Conservation (phyloP, 148 eudicot genomes). For the Cornus kousa region DNA sequence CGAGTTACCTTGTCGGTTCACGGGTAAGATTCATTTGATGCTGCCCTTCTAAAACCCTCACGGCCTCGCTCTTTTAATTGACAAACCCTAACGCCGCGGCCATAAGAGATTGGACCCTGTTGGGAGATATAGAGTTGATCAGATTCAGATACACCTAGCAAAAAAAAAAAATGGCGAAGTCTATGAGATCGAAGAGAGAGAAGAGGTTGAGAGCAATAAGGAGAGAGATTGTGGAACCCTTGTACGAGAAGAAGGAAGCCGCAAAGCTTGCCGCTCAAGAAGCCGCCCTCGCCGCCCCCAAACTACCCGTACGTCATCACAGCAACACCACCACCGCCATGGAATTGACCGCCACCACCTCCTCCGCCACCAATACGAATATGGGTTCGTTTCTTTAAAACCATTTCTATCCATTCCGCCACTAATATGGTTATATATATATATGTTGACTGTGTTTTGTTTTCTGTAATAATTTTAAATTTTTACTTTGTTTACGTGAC, state of each 20-base stretch:
- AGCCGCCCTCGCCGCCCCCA: conserved; percentile 90
- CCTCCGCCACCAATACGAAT: conserved; percentile 14
- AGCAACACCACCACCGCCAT: conserved; percentile 6
- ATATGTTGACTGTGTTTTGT: neutral
- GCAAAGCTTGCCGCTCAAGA: conserved; percentile 77
- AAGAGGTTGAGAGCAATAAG: conserved; percentile 78
- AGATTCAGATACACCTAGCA: neutral
- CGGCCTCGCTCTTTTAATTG: no score
- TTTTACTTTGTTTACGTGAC: neutral
- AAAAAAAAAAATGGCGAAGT: conserved; percentile 68
- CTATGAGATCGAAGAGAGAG: conserved; percentile 82
- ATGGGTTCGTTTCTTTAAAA: conserved; percentile 29
- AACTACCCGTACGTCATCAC: conserved; percentile 51
- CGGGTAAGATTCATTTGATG: no score
- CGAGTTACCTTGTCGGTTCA: no score
- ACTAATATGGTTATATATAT: no score
- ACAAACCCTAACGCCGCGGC: no score
- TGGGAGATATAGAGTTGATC: neutral
- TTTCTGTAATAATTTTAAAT: neutral
- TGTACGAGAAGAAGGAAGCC: conserved; percentile 63
- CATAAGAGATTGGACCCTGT: no score
- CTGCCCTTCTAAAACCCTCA: no score
- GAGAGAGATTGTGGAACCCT: conserved; percentile 73
- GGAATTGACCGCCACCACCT: neutral
- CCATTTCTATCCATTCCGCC: neutral